These are phyloP conservation scores for Suillus occidentalis DNA, from an alignment of 768 basidiomycete genomes.

Conservation along the genomic window DNA sequence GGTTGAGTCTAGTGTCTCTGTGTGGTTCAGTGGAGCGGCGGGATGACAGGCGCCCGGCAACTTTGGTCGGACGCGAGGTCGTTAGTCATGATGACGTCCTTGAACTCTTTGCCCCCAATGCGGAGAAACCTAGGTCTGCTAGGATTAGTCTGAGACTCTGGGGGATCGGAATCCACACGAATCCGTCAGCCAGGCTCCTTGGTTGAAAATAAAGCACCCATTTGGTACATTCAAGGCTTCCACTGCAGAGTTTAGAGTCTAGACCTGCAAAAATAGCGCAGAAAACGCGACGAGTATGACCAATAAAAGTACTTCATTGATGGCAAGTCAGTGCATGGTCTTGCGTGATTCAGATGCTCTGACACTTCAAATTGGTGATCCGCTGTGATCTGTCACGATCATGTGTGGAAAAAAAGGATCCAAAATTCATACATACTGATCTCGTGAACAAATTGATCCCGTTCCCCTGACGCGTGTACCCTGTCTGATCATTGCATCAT, in stretches of 20 bases:
- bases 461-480: not conserved
- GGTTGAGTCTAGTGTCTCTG: not conserved
- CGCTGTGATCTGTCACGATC: not conserved
- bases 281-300: not conserved
- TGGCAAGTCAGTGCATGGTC: not conserved
- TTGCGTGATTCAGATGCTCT: not conserved
- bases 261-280: not conserved
- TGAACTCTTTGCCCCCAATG: not conserved
- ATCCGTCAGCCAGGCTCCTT: not conserved
- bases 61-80: not conserved
- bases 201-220: not conserved
- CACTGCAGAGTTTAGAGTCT: not conserved
- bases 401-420: not conserved
- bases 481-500: not conserved
- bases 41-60: not conserved
- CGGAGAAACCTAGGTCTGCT: not conserved
- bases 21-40: not conserved
- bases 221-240: not conserved
- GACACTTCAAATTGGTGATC: not conserved
- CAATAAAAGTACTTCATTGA: not conserved
- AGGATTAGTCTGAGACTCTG: not conserved
- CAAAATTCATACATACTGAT: not conserved
- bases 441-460: not conserved
- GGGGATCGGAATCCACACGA: not conserved
- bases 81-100: not conserved